phyloP scores from a whole-genome alignment of 345 rosid genomes.

The Brassica incana region DNA sequence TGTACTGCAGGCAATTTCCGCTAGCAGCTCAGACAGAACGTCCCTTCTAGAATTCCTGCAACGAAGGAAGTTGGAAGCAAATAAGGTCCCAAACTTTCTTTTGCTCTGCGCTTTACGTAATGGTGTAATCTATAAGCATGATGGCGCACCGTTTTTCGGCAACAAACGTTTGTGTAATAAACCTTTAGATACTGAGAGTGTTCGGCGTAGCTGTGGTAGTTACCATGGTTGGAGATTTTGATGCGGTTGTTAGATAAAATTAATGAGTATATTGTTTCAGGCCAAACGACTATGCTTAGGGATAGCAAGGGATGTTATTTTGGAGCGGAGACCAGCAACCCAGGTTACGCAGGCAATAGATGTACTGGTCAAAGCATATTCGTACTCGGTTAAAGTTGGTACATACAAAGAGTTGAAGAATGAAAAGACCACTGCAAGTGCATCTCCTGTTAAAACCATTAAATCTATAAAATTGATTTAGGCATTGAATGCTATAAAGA shows the following conservation, averaged over 20 bases:
- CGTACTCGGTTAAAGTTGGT: constrained; percentile 67
- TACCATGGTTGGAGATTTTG: not conserved
- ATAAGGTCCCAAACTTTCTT: constrained; percentile 57
- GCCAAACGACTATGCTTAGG: constrained; percentile 85
- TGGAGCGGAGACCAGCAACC: constrained; percentile 84
- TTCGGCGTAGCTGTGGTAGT: too few relatives aligned
- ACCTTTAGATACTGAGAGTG: too few relatives aligned
- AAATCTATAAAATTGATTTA: constrained; percentile 36
- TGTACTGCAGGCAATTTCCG: constrained; percentile 79
- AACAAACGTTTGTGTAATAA: too few relatives aligned
- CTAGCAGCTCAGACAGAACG: constrained; percentile 92
- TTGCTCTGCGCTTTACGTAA: constrained; percentile 9
- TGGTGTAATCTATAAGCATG: constrained; percentile 5
- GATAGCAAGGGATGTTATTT: constrained; percentile 64
- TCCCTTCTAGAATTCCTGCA: constrained; percentile 87
- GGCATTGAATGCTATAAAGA: constrained; percentile 29
- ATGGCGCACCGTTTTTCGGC: too few relatives aligned
- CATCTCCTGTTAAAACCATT: constrained; percentile 50
- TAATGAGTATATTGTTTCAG: constrained; percentile 48
- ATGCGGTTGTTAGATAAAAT: constrained; percentile 6
- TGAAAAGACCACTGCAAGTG: constrained; percentile 46
- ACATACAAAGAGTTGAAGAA: constrained; percentile 61
- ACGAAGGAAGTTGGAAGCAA: constrained; percentile 83
- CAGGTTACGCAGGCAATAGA: constrained; percentile 78
- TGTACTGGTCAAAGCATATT: constrained; percentile 71